A percentile compares a stretch with the other conserved stretches of the same genome.
Conservation (phyloP, 371 early-diverging fungal species). For the Actinomucor elegans region DNA sequence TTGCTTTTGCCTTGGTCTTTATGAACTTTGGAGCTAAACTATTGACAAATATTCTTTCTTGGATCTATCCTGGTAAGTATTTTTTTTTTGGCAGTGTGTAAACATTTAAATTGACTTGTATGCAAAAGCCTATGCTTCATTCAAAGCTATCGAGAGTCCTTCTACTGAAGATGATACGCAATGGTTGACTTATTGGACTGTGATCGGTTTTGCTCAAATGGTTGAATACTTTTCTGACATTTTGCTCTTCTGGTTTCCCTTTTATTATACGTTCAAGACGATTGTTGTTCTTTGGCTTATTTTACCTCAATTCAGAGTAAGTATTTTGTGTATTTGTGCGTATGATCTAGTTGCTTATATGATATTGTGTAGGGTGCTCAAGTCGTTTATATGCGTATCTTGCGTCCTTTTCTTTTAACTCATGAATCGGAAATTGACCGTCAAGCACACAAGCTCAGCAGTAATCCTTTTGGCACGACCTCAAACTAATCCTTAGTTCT, state of each 20-base stretch:
- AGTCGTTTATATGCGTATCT: conserved; percentile 16
- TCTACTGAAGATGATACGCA: conserved; percentile 64
- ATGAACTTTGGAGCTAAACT: conserved; percentile 85
- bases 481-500: no score
- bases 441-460: neutral
- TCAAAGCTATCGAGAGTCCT: conserved; percentile 75
- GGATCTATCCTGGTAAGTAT: conserved; percentile 76
- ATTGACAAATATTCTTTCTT: conserved; percentile 84
- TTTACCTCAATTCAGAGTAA: conserved; percentile 57
- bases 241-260: conserved; percentile 72
- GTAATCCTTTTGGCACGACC: neutral
- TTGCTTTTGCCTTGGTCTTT: conserved; percentile 75
- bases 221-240: conserved; percentile 70
- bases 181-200: conserved; percentile 73
- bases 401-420: conserved; percentile 23
- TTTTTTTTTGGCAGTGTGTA: neutral
- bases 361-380: conserved; percentile 36
- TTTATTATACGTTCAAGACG: conserved; percentile 79
- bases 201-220: conserved; percentile 63
- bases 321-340: no score
- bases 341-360: no score
- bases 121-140: conserved; percentile 28
- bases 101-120: neutral
- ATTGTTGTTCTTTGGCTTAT: conserved; percentile 68
- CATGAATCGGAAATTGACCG: conserved; percentile 9